phyloP scores from a whole-genome alignment of 192 early-diverging fungal species.

The Lobosporangium transversale region DNA sequence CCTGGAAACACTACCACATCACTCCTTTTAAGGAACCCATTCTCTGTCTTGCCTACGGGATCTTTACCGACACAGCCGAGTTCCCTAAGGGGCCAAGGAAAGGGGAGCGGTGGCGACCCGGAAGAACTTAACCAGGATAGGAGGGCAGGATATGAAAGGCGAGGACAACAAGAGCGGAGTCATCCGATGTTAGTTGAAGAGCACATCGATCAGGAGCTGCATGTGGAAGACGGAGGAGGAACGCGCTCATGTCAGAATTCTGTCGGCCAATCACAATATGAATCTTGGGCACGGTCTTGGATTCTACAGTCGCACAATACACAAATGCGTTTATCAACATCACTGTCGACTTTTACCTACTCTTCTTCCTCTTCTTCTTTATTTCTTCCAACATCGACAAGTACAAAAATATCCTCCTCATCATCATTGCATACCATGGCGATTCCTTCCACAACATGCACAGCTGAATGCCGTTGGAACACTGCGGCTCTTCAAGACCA shows the following conservation, averaged over 20 bases:
- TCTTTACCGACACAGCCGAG: too few relatives aligned
- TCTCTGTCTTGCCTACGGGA: too few relatives aligned
- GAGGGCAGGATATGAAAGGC: too few relatives aligned
- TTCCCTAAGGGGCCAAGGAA: too few relatives aligned
- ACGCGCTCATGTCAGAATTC: background rate
- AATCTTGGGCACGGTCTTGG: constrained; percentile 6
- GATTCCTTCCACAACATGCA: constrained; percentile 2
- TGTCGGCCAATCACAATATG: constrained; percentile 13
- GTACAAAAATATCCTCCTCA: background rate
- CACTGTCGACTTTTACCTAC: background rate
- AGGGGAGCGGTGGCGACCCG: too few relatives aligned
- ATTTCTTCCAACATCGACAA: background rate
- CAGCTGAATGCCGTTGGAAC: constrained; percentile 4
- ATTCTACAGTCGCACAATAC: too few relatives aligned
- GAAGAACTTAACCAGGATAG: too few relatives aligned
- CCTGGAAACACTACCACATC: background rate
- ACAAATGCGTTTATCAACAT: background rate
- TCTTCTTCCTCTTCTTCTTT: background rate
- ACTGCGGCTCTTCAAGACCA: background rate
- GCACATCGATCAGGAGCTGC: background rate
- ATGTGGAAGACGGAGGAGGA: too few relatives aligned
- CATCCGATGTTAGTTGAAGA: too few relatives aligned
- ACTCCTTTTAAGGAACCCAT: background rate
- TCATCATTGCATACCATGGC: background rate
- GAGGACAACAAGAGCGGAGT: too few relatives aligned